These are phyloP conservation scores for Mycena vulgaris DNA, from an alignment of 768 basidiomycete genomes.

Conservation along the genomic window DNA sequence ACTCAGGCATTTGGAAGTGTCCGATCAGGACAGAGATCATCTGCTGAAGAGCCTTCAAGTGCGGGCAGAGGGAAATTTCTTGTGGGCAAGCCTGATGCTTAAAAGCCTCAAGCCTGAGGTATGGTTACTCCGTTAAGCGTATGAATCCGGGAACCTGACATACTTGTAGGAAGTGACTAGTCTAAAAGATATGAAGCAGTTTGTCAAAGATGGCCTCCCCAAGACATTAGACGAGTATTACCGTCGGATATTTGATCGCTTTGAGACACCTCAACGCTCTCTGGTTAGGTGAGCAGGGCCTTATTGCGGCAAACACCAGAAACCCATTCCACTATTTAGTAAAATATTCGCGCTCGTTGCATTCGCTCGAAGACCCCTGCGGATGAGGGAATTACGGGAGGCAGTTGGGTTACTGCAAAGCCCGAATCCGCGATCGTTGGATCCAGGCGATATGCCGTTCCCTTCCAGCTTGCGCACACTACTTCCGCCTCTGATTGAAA, in stretches of 20 bases:
- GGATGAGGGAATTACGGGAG: constrained; percentile 44
- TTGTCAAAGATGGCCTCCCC: constrained; percentile 37
- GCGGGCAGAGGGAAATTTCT: constrained; percentile 43
- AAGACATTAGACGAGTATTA: constrained; percentile 38
- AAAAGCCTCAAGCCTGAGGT: constrained; percentile 8
- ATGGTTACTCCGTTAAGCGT: neutral
- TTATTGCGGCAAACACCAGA: neutral
- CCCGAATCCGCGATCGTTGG: constrained; percentile 18
- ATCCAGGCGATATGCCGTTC: constrained; percentile 31
- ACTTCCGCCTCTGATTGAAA: constrained; percentile 40
- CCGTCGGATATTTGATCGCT: constrained; percentile 35
- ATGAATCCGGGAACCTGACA: neutral
- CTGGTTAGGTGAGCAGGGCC: constrained; percentile 36
- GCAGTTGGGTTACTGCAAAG: constrained; percentile 41
- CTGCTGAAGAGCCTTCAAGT: constrained; percentile 18
- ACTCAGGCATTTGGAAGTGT: constrained; percentile 7
- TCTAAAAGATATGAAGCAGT: constrained; percentile 37
- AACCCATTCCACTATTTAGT: constrained; percentile 32
- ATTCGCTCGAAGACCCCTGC: constrained; percentile 45
- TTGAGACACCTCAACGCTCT: constrained; percentile 20
- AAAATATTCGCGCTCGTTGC: constrained; percentile 48
- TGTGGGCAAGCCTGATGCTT: constrained; percentile 24
- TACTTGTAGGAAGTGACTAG: constrained; percentile 27
- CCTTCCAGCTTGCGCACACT: constrained; percentile 18
- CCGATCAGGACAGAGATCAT: constrained; percentile 17